These are phyloP conservation scores for Pichia sp. DNA, from an alignment of 1,139 yeast species.

Conservation along the genomic window DNA sequence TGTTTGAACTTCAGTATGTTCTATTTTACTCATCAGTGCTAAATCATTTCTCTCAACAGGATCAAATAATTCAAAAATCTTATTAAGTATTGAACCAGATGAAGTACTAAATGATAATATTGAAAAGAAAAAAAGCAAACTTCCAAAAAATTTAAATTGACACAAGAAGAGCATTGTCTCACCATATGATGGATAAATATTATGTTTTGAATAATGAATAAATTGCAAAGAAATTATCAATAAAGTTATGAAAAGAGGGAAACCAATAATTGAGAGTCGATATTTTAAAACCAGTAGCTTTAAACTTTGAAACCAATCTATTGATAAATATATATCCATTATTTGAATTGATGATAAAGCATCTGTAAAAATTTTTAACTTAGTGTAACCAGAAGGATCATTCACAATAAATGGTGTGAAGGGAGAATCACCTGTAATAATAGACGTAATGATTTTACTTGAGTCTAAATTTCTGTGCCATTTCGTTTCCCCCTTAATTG, in stretches of 20 bases:
- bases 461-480: conserved; percentile 55
- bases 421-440: conserved; percentile 75
- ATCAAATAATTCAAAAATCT: conserved; percentile 41
- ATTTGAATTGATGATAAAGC: conserved; percentile 27
- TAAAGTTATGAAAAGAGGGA: conserved; percentile 46
- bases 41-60: conserved; percentile 39
- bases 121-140: conserved; percentile 23
- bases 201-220: conserved; percentile 32
- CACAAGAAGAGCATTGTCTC: conserved; percentile 37
- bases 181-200: conserved; percentile 46
- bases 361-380: conserved; percentile 43
- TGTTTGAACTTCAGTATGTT: conserved; percentile 25
- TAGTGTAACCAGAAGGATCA: conserved; percentile 27
- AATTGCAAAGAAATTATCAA: conserved; percentile 44
- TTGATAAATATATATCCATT: conserved; percentile 33
- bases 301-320: conserved; percentile 42
- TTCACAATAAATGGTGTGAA: conserved; percentile 50
- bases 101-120: conserved; percentile 35
- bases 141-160: conserved; percentile 25
- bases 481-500: conserved; percentile 63
- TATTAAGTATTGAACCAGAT: conserved; percentile 24
- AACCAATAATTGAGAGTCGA: conserved; percentile 54
- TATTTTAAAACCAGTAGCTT: conserved; percentile 55
- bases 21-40: conserved; percentile 32
- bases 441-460: conserved; percentile 33